Conservation (phyloP, 345 rosid species). For the Combretum micranthum region DNA sequence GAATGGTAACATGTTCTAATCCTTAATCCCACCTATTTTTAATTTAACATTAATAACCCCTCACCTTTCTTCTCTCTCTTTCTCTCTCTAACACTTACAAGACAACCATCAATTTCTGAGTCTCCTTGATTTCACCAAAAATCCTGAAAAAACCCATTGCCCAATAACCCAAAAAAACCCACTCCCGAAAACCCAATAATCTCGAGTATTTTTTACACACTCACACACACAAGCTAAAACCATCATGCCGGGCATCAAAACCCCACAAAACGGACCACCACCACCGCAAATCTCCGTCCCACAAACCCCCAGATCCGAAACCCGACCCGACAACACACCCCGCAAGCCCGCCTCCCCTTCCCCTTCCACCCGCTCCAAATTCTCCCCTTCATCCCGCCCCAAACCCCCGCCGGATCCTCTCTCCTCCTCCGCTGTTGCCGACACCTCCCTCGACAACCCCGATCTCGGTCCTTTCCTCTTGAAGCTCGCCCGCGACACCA, state of each 20-base stretch:
- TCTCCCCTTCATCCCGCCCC: constrained; percentile 65
- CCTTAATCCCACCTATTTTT: background rate
- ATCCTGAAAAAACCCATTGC: background rate
- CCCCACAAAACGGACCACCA: constrained; percentile 57
- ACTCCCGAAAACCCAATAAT: background rate
- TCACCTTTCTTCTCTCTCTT: constrained; percentile 6
- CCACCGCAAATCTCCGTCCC: constrained; percentile 65
- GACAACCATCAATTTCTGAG: background rate
- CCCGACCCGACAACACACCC: constrained; percentile 41
- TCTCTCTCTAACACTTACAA: constrained; percentile 3
- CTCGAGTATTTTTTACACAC: background rate
- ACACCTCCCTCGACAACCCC: constrained; percentile 78
- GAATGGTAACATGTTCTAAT: constrained; percentile 8
- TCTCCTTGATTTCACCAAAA: background rate
- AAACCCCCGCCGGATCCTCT: constrained; percentile 77
- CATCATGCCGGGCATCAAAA: constrained; percentile 88
- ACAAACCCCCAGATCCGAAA: constrained; percentile 29
- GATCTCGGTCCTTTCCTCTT: constrained; percentile 98
- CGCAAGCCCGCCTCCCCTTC: constrained; percentile 66
- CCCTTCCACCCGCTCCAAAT: constrained; percentile 64
- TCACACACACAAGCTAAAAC: too few species aligned
- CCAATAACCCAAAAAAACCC: background rate
- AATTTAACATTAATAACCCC: background rate
- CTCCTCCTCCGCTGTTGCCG: constrained; percentile 4
- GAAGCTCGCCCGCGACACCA: constrained; percentile 88